Evolutionary conservation across 2,329 filamentous ascomycete species (phyloP), one percentile per base, ranked within the genome.

Genomic region (Nigrospora sphaerica): DNA sequence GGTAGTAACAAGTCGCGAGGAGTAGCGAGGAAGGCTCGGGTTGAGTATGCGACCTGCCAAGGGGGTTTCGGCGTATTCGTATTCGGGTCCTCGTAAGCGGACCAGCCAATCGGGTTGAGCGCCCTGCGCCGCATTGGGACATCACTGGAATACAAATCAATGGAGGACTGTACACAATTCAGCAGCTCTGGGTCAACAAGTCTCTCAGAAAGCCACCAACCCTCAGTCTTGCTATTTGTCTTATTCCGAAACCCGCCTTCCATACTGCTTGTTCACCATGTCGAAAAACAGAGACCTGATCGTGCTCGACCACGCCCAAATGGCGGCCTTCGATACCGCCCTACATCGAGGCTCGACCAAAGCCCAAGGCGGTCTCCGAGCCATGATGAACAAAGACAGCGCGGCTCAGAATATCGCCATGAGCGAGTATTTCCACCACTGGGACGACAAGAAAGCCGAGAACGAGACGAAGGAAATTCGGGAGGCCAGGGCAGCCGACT

Each of bases 371-470:
- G 78, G 80, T 46, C 73, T 86, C 57, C 65, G 71, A 52, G 80
- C 83, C 50, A 81, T 86, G 77, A 65, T 85, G 59, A 72, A 72
- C 59, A 88, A 88, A 68, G 78, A 86, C 63, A 71, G 74, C 51
- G 69, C 67, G 19, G 83, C 84, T 7, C 82, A 87, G 57, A 78
- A 83, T 61, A 77, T 79, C 45, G 83, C 84, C 38, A 74, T 85
- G 19, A 81, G 86, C 56, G 82, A 86, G 62, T 88, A 88, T 69
- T 88, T 87, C 72, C 87, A 87, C 73, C 85, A 87, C 62, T 88
- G 83, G 82, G 84, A 88, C 67, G 80, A 85, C 68, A 85, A 87
- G 67, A 63, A 66, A 45, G 80, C 81, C 41, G 75, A 67, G 38
- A 72, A 78, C 12, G 85, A 88, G 71, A 88, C 84, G 2, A 74